Conservation (phyloP, 306 rosid species). For the Acacia crassicarpa region DNA sequence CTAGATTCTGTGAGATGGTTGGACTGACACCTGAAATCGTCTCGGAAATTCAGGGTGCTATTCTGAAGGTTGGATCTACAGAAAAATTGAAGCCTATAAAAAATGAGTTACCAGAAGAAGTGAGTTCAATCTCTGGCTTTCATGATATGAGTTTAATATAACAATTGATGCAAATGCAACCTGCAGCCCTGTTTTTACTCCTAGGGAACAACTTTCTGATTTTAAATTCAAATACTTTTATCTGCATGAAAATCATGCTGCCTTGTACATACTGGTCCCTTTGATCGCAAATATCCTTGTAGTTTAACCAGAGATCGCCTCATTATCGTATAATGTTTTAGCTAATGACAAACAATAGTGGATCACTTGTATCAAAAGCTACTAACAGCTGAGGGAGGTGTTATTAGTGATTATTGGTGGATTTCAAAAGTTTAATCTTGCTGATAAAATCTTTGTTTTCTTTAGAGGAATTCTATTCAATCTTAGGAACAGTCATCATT, state of each 20-base stretch:
- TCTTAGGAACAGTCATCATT: slow-evolving; percentile 1
- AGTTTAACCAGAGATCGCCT: neutral
- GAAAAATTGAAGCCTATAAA: slow-evolving; percentile 90
- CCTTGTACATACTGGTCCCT: slow-evolving; percentile 6
- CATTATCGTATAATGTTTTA: neutral
- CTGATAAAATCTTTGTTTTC: neutral
- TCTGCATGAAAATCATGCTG: slow-evolving; percentile 15
- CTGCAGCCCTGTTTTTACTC: neutral
- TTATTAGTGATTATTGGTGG: neutral
- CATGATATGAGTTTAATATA: slow-evolving; percentile 9
- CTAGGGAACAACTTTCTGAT: neutral
- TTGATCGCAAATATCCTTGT: neutral
- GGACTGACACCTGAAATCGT: slow-evolving; percentile 51
- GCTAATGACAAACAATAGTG: slow-evolving; percentile 13
- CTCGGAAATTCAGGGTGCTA: slow-evolving; percentile 58
- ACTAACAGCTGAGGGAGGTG: slow-evolving; percentile 4
- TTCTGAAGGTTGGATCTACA: slow-evolving; percentile 68
- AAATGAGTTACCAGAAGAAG: slow-evolving; percentile 77
- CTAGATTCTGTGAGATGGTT: slow-evolving; percentile 54
- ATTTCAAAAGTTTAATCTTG: neutral
- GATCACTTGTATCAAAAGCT: slow-evolving; percentile 7
- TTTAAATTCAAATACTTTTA: neutral
- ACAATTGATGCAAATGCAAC: slow-evolving; percentile 4
- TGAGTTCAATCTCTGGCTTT: slow-evolving; percentile 45
- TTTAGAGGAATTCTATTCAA: neutral